phyloP scores from a whole-genome alignment of 805 yeast species.

The Starmera pachycereana region DNA sequence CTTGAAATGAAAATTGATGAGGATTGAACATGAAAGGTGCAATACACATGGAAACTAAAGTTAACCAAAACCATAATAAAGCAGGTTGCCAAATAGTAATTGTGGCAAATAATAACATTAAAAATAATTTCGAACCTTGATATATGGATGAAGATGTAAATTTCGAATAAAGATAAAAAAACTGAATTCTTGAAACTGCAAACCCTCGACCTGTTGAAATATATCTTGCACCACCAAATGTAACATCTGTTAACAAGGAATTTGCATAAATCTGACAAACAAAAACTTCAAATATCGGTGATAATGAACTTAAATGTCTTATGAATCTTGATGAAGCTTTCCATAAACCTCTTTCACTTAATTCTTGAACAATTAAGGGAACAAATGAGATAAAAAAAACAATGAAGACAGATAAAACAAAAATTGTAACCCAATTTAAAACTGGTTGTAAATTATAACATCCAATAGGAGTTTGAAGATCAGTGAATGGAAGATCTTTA shows the following conservation, averaged over 20 bases:
- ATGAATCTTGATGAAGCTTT: conserved; percentile 60
- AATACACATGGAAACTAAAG: conserved; percentile 51
- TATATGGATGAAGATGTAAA: conserved; percentile 73
- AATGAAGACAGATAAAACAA: conserved; percentile 81
- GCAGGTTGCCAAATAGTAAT: conserved; percentile 76
- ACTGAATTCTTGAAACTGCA: conserved; percentile 75
- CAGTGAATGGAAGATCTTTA: conserved; percentile 60
- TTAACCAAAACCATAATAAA: conserved; percentile 64
- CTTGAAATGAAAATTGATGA: conserved; percentile 60
- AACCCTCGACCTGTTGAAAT: conserved; percentile 92
- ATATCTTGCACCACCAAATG: conserved; percentile 88
- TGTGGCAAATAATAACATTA: conserved; percentile 67
- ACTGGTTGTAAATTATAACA: conserved; percentile 83
- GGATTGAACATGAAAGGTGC: conserved; percentile 75
- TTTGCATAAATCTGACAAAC: conserved; percentile 89
- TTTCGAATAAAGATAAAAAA: conserved; percentile 60
- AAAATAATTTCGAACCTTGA: conserved; percentile 58
- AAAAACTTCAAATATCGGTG: conserved; percentile 91
- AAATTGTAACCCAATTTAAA: conserved; percentile 82
- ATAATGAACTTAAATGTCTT: conserved; percentile 70
- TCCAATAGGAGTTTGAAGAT: conserved; percentile 65
- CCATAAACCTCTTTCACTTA: conserved; percentile 76
- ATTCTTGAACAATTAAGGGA: conserved; percentile 80
- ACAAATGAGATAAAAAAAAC: conserved; percentile 88
- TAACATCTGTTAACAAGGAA: conserved; percentile 61